Evolutionary conservation across 176 grass and related monocot genomes (phyloP).

Genomic region (Paspalum vaginatum): DNA sequence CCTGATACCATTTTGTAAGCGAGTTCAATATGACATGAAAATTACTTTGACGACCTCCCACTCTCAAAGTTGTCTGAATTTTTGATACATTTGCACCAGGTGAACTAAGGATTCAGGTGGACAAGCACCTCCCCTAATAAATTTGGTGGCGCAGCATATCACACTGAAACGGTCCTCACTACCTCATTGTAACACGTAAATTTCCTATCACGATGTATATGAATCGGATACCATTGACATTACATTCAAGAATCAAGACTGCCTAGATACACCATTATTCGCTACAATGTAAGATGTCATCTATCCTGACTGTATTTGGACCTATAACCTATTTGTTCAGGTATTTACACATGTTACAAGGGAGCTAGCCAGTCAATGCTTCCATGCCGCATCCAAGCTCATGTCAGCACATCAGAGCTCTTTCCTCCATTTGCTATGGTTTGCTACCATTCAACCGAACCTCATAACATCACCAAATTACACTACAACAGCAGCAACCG

Average conservation of each 20-base stretch:
- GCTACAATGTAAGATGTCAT: neutral
- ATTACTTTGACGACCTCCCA: neutral
- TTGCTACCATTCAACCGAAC: conserved; percentile 8
- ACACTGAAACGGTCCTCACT: neutral
- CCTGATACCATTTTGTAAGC: conserved; percentile 26
- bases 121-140: neutral
- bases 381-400: conserved; percentile 27
- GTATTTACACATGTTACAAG: conserved; percentile 42
- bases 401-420: neutral
- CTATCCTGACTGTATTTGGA: conserved; percentile 19
- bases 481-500: neutral
- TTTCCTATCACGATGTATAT: conserved; percentile 7
- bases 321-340: conserved; percentile 43
- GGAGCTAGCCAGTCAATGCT: conserved; percentile 10
- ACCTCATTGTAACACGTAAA: conserved; percentile 14
- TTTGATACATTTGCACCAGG: neutral
- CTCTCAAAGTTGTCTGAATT: neutral
- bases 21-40: neutral
- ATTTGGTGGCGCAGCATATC: neutral
- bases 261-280: conserved; percentile 12
- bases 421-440: conserved; percentile 16
- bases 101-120: neutral
- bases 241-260: neutral
- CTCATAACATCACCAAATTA: neutral
- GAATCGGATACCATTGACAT: neutral